Percentiles rank a stretch among this genome's conserved stretches.
Evolutionary conservation across 176 grass and related monocot genomes (phyloP).

Genomic region (Puya raimondii): DNA sequence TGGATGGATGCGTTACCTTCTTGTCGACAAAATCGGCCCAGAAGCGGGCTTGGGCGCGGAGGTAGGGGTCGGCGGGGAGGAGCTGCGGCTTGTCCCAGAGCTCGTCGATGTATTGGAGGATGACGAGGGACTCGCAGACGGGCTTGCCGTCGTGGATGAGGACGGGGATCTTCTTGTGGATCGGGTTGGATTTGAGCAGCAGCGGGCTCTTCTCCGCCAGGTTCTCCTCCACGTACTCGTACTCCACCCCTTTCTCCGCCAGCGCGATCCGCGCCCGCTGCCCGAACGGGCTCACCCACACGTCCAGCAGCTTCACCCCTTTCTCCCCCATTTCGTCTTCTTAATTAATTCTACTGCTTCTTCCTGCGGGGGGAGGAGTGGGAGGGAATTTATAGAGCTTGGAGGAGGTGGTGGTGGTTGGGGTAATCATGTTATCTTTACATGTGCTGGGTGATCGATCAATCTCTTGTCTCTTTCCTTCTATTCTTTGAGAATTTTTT

Average conservation of each 20-base stretch:
- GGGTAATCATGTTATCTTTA: no score
- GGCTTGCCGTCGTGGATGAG: constrained; percentile 44
- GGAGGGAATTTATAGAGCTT: no score
- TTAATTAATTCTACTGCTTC: constrained; percentile 20
- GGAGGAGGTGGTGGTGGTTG: no score
- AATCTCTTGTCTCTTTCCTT: no score
- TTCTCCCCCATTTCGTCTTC: constrained; percentile 15
- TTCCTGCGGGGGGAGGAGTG: no score
- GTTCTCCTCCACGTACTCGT: constrained; percentile 51
- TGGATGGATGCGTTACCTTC: no score
- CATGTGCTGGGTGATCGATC: no score
- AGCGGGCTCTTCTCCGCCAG: constrained; percentile 38
- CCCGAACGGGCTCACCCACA: constrained; percentile 58
- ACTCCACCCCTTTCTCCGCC: constrained; percentile 56
- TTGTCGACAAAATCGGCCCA: constrained; percentile 48
- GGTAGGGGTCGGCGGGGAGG: constrained; percentile 37
- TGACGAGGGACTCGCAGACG: constrained; percentile 48
- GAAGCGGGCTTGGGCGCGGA: constrained; percentile 37
- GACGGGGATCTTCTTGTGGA: constrained; percentile 52
- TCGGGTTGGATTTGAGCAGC: constrained; percentile 60
- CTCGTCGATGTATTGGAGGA: constrained; percentile 58
- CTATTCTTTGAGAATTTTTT: no score
- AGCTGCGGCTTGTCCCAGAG: constrained; percentile 20
- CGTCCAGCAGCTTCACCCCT: constrained; percentile 33
- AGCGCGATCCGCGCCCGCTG: constrained; percentile 45